These are phyloP conservation scores for Arctostaphylos glauca DNA, from an alignment of 148 eudicot species.

Conservation along the genomic window DNA sequence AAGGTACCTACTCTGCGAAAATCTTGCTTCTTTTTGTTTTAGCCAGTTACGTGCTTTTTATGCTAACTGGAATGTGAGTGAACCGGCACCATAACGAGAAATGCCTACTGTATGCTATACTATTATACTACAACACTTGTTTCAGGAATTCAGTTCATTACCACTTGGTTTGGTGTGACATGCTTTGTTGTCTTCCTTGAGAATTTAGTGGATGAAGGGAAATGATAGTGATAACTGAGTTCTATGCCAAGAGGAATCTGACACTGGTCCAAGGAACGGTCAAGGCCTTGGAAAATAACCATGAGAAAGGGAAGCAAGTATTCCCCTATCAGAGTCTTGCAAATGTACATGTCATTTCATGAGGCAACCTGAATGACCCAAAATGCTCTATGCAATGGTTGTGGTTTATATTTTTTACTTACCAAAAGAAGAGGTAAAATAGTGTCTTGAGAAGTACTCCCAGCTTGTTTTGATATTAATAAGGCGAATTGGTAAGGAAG, in stretches of 20 bases:
- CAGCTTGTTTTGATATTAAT: neutral
- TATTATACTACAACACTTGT: neutral
- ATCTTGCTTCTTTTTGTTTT: neutral
- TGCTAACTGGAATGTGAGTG: neutral
- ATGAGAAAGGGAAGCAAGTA: neutral
- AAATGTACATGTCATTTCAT: neutral
- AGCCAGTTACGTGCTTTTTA: neutral
- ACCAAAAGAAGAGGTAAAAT: neutral
- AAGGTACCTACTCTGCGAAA: constrained; percentile 46
- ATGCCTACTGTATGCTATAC: neutral
- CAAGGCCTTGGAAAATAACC: neutral
- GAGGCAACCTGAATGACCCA: neutral
- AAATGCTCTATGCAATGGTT: neutral
- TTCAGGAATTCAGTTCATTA: neutral
- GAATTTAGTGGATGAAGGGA: constrained; percentile 8
- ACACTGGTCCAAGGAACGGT: constrained; percentile 12
- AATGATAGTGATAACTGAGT: neutral
- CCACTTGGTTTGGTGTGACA: constrained; percentile 4
- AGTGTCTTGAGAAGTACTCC: constrained; percentile 1
- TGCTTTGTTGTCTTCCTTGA: neutral
- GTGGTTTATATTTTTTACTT: neutral
- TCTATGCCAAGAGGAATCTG: neutral
- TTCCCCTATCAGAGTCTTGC: neutral
- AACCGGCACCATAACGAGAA: neutral
- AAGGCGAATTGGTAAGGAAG: neutral